These are phyloP conservation scores for Olyra latifolia DNA, from an alignment of 176 grass and related monocot species.

Conservation along the genomic window DNA sequence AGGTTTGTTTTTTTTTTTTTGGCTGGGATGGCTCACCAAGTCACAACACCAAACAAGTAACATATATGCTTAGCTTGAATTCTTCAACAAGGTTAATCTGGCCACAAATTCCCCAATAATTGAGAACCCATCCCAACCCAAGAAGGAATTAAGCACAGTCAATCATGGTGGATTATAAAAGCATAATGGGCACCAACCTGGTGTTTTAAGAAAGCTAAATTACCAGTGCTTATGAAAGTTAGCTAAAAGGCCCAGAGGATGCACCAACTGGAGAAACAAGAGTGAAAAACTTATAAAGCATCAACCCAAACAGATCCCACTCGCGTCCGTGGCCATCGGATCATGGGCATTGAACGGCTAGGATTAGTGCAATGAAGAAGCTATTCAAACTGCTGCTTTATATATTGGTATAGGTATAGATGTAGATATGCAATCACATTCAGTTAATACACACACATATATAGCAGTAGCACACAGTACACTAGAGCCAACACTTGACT, in stretches of 20 bases:
- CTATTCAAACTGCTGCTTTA: too few relatives aligned
- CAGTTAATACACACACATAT: too few relatives aligned
- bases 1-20: too few relatives aligned
- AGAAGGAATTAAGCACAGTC: conserved; percentile 4
- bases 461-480: too few relatives aligned
- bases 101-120: neutral
- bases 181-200: conserved; percentile 52
- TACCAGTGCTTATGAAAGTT: conserved; percentile 50
- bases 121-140: conserved; percentile 14
- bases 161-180: conserved; percentile 16
- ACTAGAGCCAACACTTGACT: too few relatives aligned
- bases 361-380: too few relatives aligned
- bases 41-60: neutral
- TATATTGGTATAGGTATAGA: too few relatives aligned
- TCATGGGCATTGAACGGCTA: too few relatives aligned
- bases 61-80: conserved; percentile 60
- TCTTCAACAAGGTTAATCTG: conserved; percentile 83
- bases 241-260: conserved; percentile 73
- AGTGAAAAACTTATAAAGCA: conserved; percentile 20
- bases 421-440: too few relatives aligned
- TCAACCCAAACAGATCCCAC: conserved; percentile 5
- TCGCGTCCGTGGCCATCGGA: too few relatives aligned
- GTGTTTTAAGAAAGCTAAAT: conserved; percentile 65
- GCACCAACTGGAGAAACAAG: conserved; percentile 58
- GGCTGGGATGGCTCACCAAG: neutral